These are phyloP conservation scores for maize (Zea mays) DNA, from an alignment of 176 grass and related monocot species.

Conservation along the genomic window DNA sequence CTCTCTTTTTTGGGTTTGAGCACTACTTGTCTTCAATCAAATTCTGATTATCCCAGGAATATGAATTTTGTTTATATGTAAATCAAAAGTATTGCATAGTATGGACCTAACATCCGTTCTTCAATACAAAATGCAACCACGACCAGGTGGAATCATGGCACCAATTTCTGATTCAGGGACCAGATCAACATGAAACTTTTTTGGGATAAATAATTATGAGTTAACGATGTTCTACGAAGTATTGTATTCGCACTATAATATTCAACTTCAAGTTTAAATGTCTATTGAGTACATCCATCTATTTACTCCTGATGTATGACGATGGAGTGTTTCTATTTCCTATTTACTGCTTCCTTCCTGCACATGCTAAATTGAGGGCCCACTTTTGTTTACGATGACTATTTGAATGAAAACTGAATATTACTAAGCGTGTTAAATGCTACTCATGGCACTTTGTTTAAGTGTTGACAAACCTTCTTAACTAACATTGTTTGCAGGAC, in stretches of 20 bases:
- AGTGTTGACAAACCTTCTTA: constrained; percentile 30
- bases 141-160: neutral
- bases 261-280: neutral
- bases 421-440: constrained; percentile 9
- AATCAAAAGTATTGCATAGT: constrained; percentile 13
- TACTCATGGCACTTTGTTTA: neutral
- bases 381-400: constrained; percentile 14
- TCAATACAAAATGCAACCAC: neutral
- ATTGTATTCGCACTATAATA: neutral
- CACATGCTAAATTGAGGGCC: constrained; percentile 6
- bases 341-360: neutral
- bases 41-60: constrained; percentile 1
- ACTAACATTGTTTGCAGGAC: constrained; percentile 64
- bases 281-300: neutral
- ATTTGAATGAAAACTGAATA: neutral
- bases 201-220: neutral
- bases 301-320: neutral
- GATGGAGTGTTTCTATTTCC: neutral
- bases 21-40: constrained; percentile 7
- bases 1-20: neutral
- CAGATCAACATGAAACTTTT: neutral
- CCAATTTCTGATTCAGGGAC: neutral
- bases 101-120: neutral
- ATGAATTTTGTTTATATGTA: constrained; percentile 13
- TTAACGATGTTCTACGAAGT: neutral